These are phyloP conservation scores for Alternaria viburni DNA, from an alignment of 2,329 filamentous ascomycete genomes.

Conservation along the genomic window DNA sequence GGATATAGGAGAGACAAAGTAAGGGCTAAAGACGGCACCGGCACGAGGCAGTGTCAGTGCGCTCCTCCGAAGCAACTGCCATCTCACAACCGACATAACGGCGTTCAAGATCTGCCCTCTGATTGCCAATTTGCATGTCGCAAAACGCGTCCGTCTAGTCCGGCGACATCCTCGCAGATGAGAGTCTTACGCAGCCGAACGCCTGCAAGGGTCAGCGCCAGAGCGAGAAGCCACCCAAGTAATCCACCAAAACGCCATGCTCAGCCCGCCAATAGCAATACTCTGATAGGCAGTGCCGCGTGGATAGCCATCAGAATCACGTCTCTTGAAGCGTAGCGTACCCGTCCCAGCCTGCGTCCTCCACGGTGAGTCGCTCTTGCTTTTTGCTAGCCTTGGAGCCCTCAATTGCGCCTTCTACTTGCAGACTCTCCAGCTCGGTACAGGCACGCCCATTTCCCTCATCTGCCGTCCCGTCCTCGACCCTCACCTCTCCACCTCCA, in stretches of 20 bases:
- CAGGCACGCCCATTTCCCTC: background rate
- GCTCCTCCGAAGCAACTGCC: background rate
- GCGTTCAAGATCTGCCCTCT: background rate
- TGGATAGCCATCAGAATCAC: background rate
- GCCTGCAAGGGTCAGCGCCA: background rate
- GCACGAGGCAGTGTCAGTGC: slow-evolving; percentile 3
- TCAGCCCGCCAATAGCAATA: background rate
- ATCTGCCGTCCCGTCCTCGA: background rate
- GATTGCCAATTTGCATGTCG: background rate
- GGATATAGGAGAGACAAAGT: background rate
- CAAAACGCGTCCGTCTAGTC: background rate
- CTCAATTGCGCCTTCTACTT: slow-evolving; percentile 13
- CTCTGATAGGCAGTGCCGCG: background rate
- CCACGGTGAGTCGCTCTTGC: slow-evolving; percentile 13
- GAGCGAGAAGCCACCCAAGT: slow-evolving; percentile 1
- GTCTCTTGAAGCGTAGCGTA: background rate
- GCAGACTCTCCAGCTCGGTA: background rate
- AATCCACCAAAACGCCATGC: background rate
- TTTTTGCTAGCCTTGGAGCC: slow-evolving; percentile 5
- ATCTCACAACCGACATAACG: background rate
- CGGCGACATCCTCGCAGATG: background rate
- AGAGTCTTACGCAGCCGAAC: background rate
- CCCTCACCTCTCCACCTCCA: slow-evolving; percentile 3
- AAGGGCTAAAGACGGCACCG: background rate
- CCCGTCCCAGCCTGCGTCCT: background rate